phyloP scores from a whole-genome alignment of 140 eudicot species.

The Stevia rebaudiana region DNA sequence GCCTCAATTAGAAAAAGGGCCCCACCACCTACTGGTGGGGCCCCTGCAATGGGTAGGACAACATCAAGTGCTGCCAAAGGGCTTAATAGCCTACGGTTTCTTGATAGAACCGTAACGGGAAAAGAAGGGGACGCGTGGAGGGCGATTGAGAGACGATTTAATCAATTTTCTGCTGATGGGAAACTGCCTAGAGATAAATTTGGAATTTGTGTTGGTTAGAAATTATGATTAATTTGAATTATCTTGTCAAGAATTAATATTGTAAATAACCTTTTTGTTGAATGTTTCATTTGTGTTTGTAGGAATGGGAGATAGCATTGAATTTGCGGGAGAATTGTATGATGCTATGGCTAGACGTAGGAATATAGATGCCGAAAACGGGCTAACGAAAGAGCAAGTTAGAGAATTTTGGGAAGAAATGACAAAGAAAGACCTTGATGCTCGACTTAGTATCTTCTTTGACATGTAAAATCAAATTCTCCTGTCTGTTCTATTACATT shows the following conservation, averaged over 20 bases:
- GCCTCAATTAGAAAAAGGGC: conserved; percentile 20
- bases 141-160: conserved; percentile 62
- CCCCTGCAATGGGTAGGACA: conserved; percentile 47
- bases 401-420: conserved; percentile 78
- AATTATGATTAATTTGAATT: neutral
- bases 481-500: neutral
- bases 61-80: conserved; percentile 77
- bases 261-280: conserved; percentile 11
- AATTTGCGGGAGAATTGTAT: conserved; percentile 70
- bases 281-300: conserved; percentile 7
- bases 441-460: conserved; percentile 85
- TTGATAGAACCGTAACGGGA: conserved; percentile 64
- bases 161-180: conserved; percentile 50
- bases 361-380: conserved; percentile 36
- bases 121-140: conserved; percentile 85
- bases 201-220: conserved; percentile 78
- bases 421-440: conserved; percentile 65
- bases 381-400: conserved; percentile 49
- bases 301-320: conserved; percentile 89
- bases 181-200: conserved; percentile 72
- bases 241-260: conserved; percentile 6
- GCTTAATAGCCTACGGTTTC: conserved; percentile 70
- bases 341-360: conserved; percentile 83
- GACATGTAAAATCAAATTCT: conserved; percentile 50
- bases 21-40: conserved; percentile 11